These are phyloP conservation scores for Craspedostauros australis DNA, from an alignment of 108 stramenopile genomes.

Conservation along the genomic window DNA sequence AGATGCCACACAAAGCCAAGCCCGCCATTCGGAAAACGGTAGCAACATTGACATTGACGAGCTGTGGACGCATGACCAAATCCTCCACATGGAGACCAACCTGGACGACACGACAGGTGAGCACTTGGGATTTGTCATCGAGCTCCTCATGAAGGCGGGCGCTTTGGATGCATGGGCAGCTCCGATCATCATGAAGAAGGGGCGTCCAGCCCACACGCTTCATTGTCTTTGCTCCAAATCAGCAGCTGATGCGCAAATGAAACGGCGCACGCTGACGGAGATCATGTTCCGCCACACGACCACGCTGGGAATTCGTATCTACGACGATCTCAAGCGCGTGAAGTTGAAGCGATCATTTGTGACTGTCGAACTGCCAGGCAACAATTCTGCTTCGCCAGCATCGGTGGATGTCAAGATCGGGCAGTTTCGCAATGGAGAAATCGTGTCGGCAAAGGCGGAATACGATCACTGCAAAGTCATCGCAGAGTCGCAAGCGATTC, in stretches of 20 bases:
- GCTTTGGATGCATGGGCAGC: constrained; percentile 85
- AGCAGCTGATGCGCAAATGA: constrained; percentile 1
- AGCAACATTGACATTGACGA: no score
- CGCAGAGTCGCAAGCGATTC: no score
- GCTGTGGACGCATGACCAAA: constrained; percentile 20
- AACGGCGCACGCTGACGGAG: constrained; percentile 36
- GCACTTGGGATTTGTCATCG: constrained; percentile 59
- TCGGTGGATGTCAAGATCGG: constrained; percentile 64
- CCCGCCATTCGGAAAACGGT: no score
- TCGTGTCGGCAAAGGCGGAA: constrained; percentile 81
- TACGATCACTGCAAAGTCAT: constrained; percentile 85
- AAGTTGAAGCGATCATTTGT: constrained; percentile 59
- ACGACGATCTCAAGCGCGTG: constrained; percentile 58
- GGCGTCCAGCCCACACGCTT: constrained; percentile 75
- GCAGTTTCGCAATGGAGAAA: constrained; percentile 37
- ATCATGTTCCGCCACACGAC: constrained; percentile 82
- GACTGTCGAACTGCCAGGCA: constrained; percentile 42
- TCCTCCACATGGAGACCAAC: constrained; percentile 80
- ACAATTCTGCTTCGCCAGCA: constrained; percentile 28
- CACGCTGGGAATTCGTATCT: constrained; percentile 82
- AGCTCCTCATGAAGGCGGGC: constrained; percentile 54
- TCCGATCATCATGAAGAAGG: constrained; percentile 95
- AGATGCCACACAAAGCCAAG: no score
- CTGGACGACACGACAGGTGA: constrained; percentile 92
- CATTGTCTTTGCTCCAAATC: constrained; percentile 61